Evolutionary conservation across 2,329 filamentous ascomycete genomes (phyloP).

Genomic region (Calonectria naviculata): DNA sequence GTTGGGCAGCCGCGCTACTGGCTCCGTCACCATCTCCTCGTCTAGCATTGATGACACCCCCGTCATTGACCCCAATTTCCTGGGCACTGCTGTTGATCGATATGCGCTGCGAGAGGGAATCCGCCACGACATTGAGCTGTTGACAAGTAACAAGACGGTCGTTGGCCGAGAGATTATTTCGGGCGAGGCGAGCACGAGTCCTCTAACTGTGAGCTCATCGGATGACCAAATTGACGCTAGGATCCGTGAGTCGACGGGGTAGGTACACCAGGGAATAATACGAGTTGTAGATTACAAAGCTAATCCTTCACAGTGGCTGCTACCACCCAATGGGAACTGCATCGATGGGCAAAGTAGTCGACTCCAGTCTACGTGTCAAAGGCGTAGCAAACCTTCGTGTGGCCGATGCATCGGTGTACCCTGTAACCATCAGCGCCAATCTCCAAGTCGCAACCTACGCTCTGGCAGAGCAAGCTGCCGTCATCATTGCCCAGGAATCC

Average conservation of each 20-base stretch:
- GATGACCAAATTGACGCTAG: conserved; percentile 45
- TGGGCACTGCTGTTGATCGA: conserved; percentile 42
- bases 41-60: conserved; percentile 31
- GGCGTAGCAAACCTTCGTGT: conserved; percentile 51
- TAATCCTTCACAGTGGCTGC: conserved; percentile 28
- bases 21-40: conserved; percentile 38
- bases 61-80: conserved; percentile 44
- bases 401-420: conserved; percentile 44
- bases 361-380: conserved; percentile 49
- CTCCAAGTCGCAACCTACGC: conserved; percentile 5
- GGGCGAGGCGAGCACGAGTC: conserved; percentile 31
- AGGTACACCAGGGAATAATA: background rate
- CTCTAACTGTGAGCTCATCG: conserved; percentile 31
- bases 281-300: background rate
- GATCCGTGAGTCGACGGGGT: conserved; percentile 25
- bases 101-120: conserved; percentile 43
- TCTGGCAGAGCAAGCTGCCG: conserved; percentile 6
- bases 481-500: background rate
- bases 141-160: conserved; percentile 23
- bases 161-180: conserved; percentile 35
- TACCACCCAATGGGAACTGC: conserved; percentile 44
- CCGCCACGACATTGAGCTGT: conserved; percentile 36
- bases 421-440: background rate
- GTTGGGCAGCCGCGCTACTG: conserved; percentile 41
- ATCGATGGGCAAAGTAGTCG: conserved; percentile 58